Evolutionary conservation across 1,139 yeast species (phyloP).

Genomic region (Torulaspora globosa): DNA sequence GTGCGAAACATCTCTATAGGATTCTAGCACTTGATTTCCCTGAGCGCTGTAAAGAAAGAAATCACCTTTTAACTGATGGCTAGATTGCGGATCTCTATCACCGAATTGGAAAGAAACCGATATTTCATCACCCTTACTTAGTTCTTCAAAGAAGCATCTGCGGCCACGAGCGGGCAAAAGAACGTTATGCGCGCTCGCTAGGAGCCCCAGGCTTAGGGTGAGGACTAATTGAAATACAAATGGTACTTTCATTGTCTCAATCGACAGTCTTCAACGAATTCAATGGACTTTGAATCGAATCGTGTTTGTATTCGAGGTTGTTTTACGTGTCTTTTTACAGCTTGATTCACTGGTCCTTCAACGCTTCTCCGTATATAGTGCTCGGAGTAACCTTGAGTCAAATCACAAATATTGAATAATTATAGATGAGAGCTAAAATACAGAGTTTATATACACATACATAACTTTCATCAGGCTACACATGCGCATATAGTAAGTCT

Average conservation of each 20-base stretch:
- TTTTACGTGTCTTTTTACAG: constrained; percentile 10
- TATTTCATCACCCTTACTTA: constrained; percentile 79
- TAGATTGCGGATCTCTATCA: constrained; percentile 74
- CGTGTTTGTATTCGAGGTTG: constrained; percentile 4
- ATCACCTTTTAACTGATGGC: constrained; percentile 74
- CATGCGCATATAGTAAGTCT: constrained; percentile 7
- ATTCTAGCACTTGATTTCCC: constrained; percentile 36
- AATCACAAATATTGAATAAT: constrained; percentile 7
- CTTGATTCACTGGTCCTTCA: background rate
- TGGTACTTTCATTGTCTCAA: constrained; percentile 12
- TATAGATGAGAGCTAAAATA: constrained; percentile 17
- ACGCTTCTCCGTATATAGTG: constrained; percentile 1
- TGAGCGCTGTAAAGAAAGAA: constrained; percentile 48
- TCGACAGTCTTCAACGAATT: background rate
- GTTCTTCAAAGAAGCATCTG: constrained; percentile 81
- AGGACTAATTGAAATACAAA: constrained; percentile 13
- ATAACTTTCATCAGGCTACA: constrained; percentile 8
- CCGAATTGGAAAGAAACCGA: constrained; percentile 93
- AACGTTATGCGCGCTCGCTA: constrained; percentile 66
- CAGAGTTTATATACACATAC: constrained; percentile 16
- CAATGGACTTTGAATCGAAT: background rate
- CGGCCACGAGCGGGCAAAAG: constrained; percentile 79
- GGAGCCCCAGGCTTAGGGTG: constrained; percentile 16
- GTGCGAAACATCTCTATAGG: constrained; percentile 60
- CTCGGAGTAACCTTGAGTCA: background rate